Evolutionary conservation across 2,329 filamentous ascomycete genomes (phyloP).

Genomic region (Trichoderma sp.): DNA sequence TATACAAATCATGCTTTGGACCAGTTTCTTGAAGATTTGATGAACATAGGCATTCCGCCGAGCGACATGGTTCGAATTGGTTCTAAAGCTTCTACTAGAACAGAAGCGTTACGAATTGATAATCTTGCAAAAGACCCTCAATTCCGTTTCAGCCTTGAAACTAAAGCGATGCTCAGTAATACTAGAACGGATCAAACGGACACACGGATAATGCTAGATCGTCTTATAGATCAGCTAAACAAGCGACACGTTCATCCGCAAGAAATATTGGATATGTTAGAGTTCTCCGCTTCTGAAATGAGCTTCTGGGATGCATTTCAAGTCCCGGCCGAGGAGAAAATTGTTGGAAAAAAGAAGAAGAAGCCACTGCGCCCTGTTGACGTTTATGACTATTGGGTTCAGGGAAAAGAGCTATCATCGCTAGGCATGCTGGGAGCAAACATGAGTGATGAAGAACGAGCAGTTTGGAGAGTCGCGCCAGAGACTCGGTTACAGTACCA

Average conservation of each 20-base stretch:
- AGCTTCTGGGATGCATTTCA: constrained; percentile 59
- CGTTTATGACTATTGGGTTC: constrained; percentile 31
- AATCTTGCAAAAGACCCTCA: constrained; percentile 36
- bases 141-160: background rate
- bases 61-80: constrained; percentile 63
- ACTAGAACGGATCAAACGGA: background rate
- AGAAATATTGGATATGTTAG: constrained; percentile 42
- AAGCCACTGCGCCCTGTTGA: constrained; percentile 40
- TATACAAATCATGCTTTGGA: constrained; percentile 65
- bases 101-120: constrained; percentile 49
- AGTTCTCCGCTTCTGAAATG: constrained; percentile 54
- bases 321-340: constrained; percentile 53
- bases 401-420: background rate
- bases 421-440: background rate
- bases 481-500: constrained; percentile 41
- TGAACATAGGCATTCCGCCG: constrained; percentile 57
- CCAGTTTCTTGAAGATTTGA: constrained; percentile 63
- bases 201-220: background rate
- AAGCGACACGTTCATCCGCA: background rate
- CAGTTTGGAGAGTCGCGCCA: constrained; percentile 56
- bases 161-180: background rate
- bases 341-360: constrained; percentile 49
- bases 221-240: background rate
- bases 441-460: constrained; percentile 32
- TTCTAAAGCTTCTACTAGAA: constrained; percentile 55